Evolutionary conservation across 768 basidiomycete genomes (phyloP).

Genomic region (Mycena leptocephala): DNA sequence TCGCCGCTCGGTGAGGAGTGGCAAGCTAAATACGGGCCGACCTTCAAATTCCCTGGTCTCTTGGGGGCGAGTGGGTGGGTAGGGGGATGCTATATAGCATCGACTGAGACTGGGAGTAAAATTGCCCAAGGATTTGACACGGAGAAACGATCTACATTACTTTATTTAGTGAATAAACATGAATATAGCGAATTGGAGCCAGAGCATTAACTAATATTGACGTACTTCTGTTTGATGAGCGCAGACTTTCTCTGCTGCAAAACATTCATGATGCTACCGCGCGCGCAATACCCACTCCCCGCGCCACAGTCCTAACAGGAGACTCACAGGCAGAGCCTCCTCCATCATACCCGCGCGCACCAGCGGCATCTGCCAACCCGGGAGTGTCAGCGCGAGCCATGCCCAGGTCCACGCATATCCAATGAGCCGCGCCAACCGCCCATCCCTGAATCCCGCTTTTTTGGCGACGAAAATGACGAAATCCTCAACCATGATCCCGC

Average conservation of each 20-base stretch:
- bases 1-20: background rate
- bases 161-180: too few species aligned
- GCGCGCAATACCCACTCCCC: background rate
- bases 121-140: too few species aligned
- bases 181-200: too few species aligned
- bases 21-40: conserved; percentile 6
- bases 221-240: too few species aligned
- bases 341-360: conserved; percentile 5
- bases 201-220: too few species aligned
- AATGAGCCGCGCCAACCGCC: background rate
- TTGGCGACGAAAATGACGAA: background rate
- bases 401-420: conserved; percentile 13
- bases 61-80: background rate
- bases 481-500: conserved; percentile 21
- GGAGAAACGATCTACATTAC: too few species aligned
- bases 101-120: background rate
- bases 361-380: conserved; percentile 20
- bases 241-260: too few species aligned
- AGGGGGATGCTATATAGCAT: background rate
- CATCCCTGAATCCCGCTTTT: background rate
- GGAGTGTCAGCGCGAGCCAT: conserved; percentile 17
- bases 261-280: too few species aligned
- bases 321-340: conserved; percentile 18
- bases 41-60: background rate
- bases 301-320: conserved; percentile 7